Percentiles rank a stretch among this genome's conserved stretches.
Evolutionary conservation across 2,329 filamentous ascomycete species (phyloP).

Genomic region (Xylaria sp.): DNA sequence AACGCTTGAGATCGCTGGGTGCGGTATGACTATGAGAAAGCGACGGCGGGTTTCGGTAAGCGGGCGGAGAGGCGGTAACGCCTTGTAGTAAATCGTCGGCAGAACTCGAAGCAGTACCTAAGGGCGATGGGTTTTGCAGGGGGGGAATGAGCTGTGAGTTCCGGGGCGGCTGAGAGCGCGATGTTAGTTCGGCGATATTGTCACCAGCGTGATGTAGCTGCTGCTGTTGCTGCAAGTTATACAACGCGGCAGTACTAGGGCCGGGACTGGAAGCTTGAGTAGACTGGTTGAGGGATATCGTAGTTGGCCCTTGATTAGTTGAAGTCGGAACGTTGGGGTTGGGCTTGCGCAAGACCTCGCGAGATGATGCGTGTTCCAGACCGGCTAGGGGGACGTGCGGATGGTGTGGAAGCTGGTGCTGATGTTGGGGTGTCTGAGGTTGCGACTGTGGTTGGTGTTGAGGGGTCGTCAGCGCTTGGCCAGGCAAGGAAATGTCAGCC

Average conservation of each 20-base stretch:
- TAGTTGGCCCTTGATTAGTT: constrained; percentile 21
- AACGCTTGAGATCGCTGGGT: constrained; percentile 42
- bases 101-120: constrained; percentile 36
- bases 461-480: constrained; percentile 21
- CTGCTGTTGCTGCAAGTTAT: constrained; percentile 6
- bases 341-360: constrained; percentile 24
- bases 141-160: constrained; percentile 36
- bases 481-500: not conserved
- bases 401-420: constrained; percentile 22
- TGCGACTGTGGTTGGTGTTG: constrained; percentile 24
- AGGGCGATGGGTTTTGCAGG: constrained; percentile 33
- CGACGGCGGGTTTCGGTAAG: constrained; percentile 21
- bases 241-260: constrained; percentile 15
- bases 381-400: constrained; percentile 23
- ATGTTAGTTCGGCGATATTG: constrained; percentile 45
- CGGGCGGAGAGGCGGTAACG: constrained; percentile 27
- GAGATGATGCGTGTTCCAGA: constrained; percentile 25
- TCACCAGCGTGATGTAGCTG: constrained; percentile 28
- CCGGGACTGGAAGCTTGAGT: constrained; percentile 26
- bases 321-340: constrained; percentile 27
- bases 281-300: constrained; percentile 38
- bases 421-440: constrained; percentile 23
- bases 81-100: constrained; percentile 39
- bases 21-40: constrained; percentile 25
- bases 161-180: constrained; percentile 49